Base-by-base conservation (phyloP, 352 stramenopile species). In the Pythium apleroticum region DNA sequence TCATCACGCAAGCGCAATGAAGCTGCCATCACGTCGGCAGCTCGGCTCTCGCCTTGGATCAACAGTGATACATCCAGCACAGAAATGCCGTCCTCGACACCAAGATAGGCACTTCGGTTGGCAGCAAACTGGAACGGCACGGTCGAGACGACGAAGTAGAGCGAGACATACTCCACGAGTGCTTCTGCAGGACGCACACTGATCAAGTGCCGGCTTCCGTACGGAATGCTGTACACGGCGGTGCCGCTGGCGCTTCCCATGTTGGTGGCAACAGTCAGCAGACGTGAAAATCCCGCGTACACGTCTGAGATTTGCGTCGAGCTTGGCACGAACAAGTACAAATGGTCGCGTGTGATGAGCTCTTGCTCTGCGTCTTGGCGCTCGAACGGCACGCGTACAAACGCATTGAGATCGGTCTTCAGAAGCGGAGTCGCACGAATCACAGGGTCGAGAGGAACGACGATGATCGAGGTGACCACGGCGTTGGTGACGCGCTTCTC, bases 121-220 rank as follows among this genome's bases (percentile, higher is more conserved):
- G 71, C 31, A 4, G 48, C 50, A 52, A 86, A 74, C 48, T 78
- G 73, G 43, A 83, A 80, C 27, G 62, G 30, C 20, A 82, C 77
- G 0, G 77, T 81, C 20, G 77, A 79, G 6, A 76, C 43, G 4
- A 85, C 69, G n/a, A 72, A 68, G 58, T 79, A 81, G 17, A 85
- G 24, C 14, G 68, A 71, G 28, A 82, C 58, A 39, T 69, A 79
- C 1, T 71, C 77, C 1, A 76, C 71, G 54, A 71, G 66, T 22
- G 66, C 72, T 15, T 75, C 46, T 25, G 59, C 52, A 3, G 74
- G 67, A 1, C 74, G 74, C 7, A 82, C 60, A 11, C 45, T 63
- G n/a, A 85, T 57, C 0, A 55, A 52, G 20, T 77, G 52, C 2
- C 74, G 67, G 17, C 68, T 39, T 14, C 30, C 37, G 30, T 81